Evolutionary conservation across 768 basidiomycete genomes (phyloP).

Genomic region (Amanita jacksonii): DNA sequence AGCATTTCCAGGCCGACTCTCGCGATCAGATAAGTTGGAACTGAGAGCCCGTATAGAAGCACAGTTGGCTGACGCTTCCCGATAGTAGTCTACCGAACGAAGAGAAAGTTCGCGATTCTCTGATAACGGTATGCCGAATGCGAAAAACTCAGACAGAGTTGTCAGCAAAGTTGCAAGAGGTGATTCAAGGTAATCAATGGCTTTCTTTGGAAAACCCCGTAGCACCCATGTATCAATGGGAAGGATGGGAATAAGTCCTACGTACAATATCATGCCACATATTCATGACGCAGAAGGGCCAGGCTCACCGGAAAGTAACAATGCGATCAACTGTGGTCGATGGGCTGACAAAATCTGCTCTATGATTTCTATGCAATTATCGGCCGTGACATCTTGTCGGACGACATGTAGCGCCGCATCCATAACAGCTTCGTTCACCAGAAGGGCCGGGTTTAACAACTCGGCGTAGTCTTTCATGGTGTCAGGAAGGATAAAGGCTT

Average conservation of each 20-base stretch:
- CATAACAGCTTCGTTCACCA: not conserved
- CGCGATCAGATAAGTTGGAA: no score
- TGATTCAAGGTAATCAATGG: not conserved
- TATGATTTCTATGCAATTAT: not conserved
- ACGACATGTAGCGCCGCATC: not conserved
- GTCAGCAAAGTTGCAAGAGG: not conserved
- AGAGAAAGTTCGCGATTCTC: conserved; percentile 2
- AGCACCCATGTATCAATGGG: not conserved
- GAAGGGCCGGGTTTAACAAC: not conserved
- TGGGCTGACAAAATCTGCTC: not conserved
- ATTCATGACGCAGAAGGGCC: not conserved
- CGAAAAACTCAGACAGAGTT: conserved; percentile 1
- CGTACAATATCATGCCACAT: not conserved
- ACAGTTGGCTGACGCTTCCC: not conserved
- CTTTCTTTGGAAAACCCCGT: not conserved
- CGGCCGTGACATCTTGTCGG: not conserved
- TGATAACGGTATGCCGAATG: no score
- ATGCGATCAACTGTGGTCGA: not conserved
- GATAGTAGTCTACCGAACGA: not conserved
- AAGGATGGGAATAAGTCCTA: not conserved
- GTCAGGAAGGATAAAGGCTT: no score
- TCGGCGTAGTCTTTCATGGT: not conserved
- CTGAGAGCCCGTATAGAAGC: not conserved
- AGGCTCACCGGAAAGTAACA: conserved; percentile 1
- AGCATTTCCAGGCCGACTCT: no score